Base-by-base conservation (phyloP, 192 early-diverging fungal genomes). In the Linnemannia exigua region DNA sequence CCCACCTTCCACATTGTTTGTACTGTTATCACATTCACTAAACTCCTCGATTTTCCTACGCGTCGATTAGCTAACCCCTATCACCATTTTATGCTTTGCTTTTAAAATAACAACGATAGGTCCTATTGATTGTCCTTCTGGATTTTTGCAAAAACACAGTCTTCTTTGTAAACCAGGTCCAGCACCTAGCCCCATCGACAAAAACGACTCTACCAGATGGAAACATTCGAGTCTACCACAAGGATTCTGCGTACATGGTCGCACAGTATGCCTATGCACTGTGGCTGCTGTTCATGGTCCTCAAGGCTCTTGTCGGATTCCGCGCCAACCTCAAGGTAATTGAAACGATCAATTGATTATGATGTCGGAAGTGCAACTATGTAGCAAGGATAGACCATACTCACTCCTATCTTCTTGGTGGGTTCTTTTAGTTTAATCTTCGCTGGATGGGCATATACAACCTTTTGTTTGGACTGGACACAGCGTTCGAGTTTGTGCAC, bases 391-490 rank as follows among this genome's bases (percentile, higher is more conserved):
- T 33, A 50, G 41, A 36, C 68, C 44, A 0, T 73, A 6, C 19
- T 33, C 7, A 15, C 28, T 19, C 17, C 20, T 58, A 31, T 31
- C 41, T 9, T 25, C 25, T 47, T 6, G 46, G 9, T 28, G 12
- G 4, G 16, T 67, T 5, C 17, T 67, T 0, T 5, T 71, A 86
- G 84, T 86, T 86, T 44, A 80, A 77, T 52, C 22, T 86, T 1
- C 84, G 84, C 2, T 79, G 77, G 84, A 86, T 86, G 84, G 63
- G 84, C 52, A 79, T 6, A 31, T 86, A 80, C 63, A 86, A 80
- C 50, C 25, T 80, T 5, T 61, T 86, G 36, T 70, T 86, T 16
- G 84, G 84, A 47, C 37, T 79, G 22, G 84, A 86, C 41, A 77
- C 84, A 0, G 69, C 58, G 20, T 86, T 86, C 48, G 84, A 86